Percentiles rank a stretch among this genome's conserved stretches.
These are phyloP conservation scores for Sisymbrium altissimum DNA, from an alignment of 345 rosid genomes.

Conservation along the genomic window DNA sequence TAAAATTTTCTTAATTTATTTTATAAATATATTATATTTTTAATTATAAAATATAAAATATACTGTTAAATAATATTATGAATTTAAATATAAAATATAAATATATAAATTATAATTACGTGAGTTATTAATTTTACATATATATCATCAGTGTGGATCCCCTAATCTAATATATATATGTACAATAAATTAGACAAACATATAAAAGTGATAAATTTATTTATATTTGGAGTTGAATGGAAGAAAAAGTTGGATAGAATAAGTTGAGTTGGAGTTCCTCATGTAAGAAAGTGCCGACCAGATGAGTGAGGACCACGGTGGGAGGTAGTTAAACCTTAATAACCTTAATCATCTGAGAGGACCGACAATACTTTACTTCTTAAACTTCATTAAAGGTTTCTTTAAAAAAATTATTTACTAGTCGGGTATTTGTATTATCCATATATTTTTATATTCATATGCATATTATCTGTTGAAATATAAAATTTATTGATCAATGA, in stretches of 20 bases:
- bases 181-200: too few relatives aligned
- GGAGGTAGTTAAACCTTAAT: slow-evolving; percentile 3
- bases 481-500: too few relatives aligned
- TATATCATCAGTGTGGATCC: too few relatives aligned
- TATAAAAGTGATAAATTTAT: background rate
- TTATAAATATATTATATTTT: too few relatives aligned
- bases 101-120: too few relatives aligned
- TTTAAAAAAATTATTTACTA: background rate
- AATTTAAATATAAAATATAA: too few relatives aligned
- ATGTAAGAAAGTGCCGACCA: slow-evolving; percentile 32
- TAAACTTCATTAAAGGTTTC: background rate
- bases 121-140: too few relatives aligned
- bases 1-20: too few relatives aligned
- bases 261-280: slow-evolving; percentile 9
- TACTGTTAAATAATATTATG: too few relatives aligned
- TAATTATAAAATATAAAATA: too few relatives aligned
- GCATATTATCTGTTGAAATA: background rate
- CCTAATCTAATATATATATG: too few relatives aligned
- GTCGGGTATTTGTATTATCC: background rate
- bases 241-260: slow-evolving; percentile 8
- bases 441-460: background rate
- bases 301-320: background rate
- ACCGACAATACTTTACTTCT: slow-evolving; percentile 8
- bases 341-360: slow-evolving; percentile 1
- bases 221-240: slow-evolving; percentile 2